phyloP scores from a whole-genome alignment of 495 filamentous ascomycete species.

The Friedmanniomyces simplex region DNA sequence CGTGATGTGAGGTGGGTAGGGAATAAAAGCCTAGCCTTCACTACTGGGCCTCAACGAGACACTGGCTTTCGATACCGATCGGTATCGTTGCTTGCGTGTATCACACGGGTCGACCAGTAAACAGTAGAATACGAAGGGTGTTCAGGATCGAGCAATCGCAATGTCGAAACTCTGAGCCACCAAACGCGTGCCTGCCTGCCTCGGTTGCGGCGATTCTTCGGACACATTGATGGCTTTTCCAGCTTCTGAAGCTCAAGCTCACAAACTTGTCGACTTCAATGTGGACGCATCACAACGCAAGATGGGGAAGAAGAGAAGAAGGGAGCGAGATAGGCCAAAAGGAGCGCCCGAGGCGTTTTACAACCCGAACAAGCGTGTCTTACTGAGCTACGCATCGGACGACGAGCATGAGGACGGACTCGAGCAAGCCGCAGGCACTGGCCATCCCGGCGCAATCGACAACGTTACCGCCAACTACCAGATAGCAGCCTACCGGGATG shows the following conservation, averaged over 20 bases:
- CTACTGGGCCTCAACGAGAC: too few relatives aligned
- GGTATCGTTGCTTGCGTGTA: too few relatives aligned
- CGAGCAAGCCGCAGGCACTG: neutral
- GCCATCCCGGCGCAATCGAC: neutral
- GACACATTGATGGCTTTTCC: neutral
- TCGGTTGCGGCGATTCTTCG: neutral
- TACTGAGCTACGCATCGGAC: conserved; percentile 19
- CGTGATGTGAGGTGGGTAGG: too few relatives aligned
- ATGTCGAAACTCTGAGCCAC: too few relatives aligned
- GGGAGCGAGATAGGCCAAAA: conserved; percentile 17
- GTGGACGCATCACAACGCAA: neutral
- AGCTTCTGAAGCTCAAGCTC: neutral
- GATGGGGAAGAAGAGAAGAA: conserved; percentile 9
- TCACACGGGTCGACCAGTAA: too few relatives aligned
- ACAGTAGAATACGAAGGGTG: too few relatives aligned
- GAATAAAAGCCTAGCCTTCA: too few relatives aligned
- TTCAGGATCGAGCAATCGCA: too few relatives aligned
- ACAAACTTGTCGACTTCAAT: neutral
- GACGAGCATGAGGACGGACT: neutral
- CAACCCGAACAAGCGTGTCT: conserved; percentile 15
- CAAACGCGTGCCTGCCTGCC: neutral
- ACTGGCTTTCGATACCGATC: too few relatives aligned
- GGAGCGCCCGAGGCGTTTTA: conserved; percentile 1
- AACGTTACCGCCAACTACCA: neutral
- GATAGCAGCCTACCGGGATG: neutral